Base-by-base conservation (phyloP, 768 basidiomycete species). In the Bullera alba region DNA sequence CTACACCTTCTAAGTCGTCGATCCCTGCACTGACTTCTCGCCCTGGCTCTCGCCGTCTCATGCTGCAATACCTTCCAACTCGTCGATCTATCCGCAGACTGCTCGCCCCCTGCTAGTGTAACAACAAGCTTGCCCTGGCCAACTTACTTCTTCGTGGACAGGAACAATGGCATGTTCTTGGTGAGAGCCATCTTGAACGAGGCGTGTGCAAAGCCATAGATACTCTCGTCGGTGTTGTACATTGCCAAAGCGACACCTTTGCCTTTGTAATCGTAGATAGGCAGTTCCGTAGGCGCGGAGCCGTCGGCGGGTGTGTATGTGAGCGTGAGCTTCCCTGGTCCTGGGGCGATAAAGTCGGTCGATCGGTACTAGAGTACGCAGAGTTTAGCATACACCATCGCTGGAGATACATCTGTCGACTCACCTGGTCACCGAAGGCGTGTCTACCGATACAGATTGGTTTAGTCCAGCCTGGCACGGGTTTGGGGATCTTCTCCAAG, bases 161-260 rank as follows among this genome's bases (percentile, higher is more conserved):
- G 82, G 79, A 92, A 96, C 82, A 75, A 56, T 14, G 77, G 75
- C 62, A 79, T 72, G 65, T 77, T 76, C 75, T 79, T 79, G 53
- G 67, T 62, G n/a, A 79, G 57, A 15, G 78, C 93, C 89, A 96
- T 93, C 77, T 97, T 96, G 80, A 99, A 96, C 17, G 87, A 91
- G 4, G 92, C 81, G 75, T 99, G 93, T 1, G 95, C 93, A 69
- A 99, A 99, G 19, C 93, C 93, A 16, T 77, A 78, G 64, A 99
- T 96, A 1, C 87, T 91, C 63, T 93, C 90, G 58, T 96, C 90
- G 5, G 91, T 96, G 76, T 96, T 96, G 77, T 97, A 96, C 95
- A 97, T 97, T 68, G 83, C 80, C 80, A 99, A 81, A 3, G 91
- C 92, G 27, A 96, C 87, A 60, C 95, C 95, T 50, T 79, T 80